Evolutionary conservation across 169 alveolate species (phyloP), one percentile per base, ranked within the genome.

Genomic region (Cryptosporidium meleagridis): DNA sequence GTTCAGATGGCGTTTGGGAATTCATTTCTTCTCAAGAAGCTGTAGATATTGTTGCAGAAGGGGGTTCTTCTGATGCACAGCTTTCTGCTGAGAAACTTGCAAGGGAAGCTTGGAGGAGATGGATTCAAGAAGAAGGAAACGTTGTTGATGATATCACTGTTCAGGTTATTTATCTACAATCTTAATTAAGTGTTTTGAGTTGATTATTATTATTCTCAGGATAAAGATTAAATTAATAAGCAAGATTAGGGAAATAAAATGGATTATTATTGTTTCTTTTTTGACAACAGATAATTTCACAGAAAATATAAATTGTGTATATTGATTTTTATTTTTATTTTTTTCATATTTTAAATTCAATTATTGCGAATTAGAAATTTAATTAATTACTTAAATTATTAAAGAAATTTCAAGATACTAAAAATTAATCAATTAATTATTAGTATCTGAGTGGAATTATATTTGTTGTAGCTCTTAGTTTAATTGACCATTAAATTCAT

Each of bases 1-100:
- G 97, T 85, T 89, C 95, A 53, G 97, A 94, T 75, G 97, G 97
- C 5, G 97, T 95, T 10, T 94, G 96, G 95, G 97, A 95, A 69
- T 95, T 95, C 84, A 92, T 95, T n/a, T 71, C 94, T 12, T 91
- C 95, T 8, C 94, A 95, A 51, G 96, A 95, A 73, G 96, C 96
- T 16, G 94, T 95, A 48, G 94, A 93, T 52, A 72, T 92, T 33
- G 93, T 95, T 53, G 91, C 91, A 48, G 92, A 91, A 31, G 91
- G 85, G 59, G 96, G 95, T 44, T 91, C 70, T 52, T 68, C 91
- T 18, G 89, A 92, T 85, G 94, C 91, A 33, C 94, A 92, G 85
- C 84, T 75, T 55, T 93, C 94, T 2, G 96, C 95, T 12, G 97
- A 95, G 68, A 92, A 73, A 23, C 94, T 95, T 73, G 97, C 97